These are phyloP conservation scores for Aquilaria yunnanensis DNA, from an alignment of 345 rosid genomes.

Conservation along the genomic window DNA sequence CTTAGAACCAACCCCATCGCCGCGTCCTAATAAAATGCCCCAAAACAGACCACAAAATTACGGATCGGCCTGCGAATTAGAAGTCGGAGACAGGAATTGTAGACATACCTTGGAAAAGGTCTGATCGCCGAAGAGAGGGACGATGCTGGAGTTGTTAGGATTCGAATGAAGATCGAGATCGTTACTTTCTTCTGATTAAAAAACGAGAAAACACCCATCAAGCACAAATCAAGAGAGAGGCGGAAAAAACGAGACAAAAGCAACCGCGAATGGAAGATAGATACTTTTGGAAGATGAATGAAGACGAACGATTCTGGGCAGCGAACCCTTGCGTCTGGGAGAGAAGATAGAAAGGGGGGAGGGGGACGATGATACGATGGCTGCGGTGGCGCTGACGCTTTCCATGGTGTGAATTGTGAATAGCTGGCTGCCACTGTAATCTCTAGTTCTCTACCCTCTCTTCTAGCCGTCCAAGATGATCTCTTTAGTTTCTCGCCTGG, in stretches of 20 bases:
- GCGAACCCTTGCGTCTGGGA: constrained; percentile 35
- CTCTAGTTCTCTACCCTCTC: neutral
- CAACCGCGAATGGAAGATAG: no score
- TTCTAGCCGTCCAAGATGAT: neutral
- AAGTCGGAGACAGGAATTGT: constrained; percentile 4
- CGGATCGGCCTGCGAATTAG: neutral
- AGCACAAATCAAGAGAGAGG: neutral
- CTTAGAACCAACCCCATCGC: constrained; percentile 89
- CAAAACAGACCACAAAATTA: neutral
- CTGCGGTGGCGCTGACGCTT: constrained; percentile 48
- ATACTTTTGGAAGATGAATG: constrained; percentile 52
- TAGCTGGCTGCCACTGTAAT: neutral
- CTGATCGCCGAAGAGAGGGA: constrained; percentile 49
- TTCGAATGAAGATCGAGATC: constrained; percentile 52
- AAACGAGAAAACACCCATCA: neutral
- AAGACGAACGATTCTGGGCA: constrained; percentile 33
- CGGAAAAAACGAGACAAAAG: neutral
- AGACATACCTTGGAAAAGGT: constrained; percentile 48
- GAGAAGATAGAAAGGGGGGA: constrained; percentile 52
- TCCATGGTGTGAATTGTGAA: constrained; percentile 41
- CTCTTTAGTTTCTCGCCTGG: neutral
- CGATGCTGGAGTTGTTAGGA: constrained; percentile 49
- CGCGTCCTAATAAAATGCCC: constrained; percentile 39
- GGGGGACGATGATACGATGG: constrained; percentile 44
- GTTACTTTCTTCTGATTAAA: constrained; percentile 35